Evolutionary conservation across 2,329 filamentous ascomycete genomes (phyloP), one percentile per base, ranked within the genome.

Genomic region (Hymenoscyphus salicellus): DNA sequence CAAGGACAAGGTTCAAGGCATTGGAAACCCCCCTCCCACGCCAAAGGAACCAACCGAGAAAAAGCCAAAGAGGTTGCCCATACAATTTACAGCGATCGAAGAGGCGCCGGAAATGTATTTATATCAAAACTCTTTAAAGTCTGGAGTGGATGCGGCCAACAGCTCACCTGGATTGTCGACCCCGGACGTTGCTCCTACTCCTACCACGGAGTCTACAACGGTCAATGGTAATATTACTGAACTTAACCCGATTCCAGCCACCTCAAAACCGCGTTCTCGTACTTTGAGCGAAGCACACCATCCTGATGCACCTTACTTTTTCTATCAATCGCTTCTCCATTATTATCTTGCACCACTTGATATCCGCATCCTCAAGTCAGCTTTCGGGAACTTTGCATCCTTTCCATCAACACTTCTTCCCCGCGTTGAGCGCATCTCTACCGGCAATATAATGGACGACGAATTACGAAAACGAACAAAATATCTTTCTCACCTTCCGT

Each of bases 331-430:
- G 2, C 78, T 91, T 2, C 83, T 86, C 52, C 89, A 91, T 70
- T 91, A 89, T 72, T 91, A 91, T 69, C 81, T 92, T 17, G 89
- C 88, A 0, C 84, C 89, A 2, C 80, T 92, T 20, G 89, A 92
- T 72, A 91, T 91, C 67, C 85, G 89, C 60, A 91, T 92, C 66
- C 79, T 91, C 20, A 90, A 89, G 73, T 79, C 87, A 6, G 87
- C 88, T 3, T 92, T 90, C 74, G 88, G 87, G 8, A 83, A 84
- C 55, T 92, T 89, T 75, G 79, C 84, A 10, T 78, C 81, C 16
- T 90, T 92, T 70, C 89, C 89, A 3, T 85, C 88, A 0, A 89
- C 86, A 0, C 87, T 92, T 59, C 79, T 91, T 30, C 89, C 89
- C 2, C 84, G 88, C 23, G 86, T 91, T 16, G 89, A 91, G 73